These are phyloP conservation scores for Daedalea quercina DNA, from an alignment of 768 basidiomycete species.

Conservation along the genomic window DNA sequence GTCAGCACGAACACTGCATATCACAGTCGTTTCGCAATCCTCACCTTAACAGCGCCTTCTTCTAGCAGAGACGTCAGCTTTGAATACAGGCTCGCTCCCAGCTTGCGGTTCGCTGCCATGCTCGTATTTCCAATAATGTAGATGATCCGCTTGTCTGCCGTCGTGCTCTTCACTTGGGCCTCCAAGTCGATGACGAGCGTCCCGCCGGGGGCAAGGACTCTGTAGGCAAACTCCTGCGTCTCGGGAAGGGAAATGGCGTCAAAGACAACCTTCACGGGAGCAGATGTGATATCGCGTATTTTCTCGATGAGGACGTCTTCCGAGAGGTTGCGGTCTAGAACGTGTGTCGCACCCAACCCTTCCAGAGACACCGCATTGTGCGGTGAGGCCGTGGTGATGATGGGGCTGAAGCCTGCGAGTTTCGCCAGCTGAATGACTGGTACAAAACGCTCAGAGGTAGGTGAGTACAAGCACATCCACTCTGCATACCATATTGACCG, in stretches of 20 bases:
- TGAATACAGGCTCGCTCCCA: conserved; percentile 6
- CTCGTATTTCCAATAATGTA: background rate
- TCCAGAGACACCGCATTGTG: conserved; percentile 7
- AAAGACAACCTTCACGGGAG: conserved; percentile 13
- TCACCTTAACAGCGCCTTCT: conserved; percentile 15
- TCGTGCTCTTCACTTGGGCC: conserved; percentile 5
- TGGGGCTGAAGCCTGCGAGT: conserved; percentile 12
- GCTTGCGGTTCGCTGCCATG: background rate
- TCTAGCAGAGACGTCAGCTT: conserved; percentile 9
- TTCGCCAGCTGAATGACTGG: conserved; percentile 13
- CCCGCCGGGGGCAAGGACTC: conserved; percentile 15
- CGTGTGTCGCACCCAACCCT: conserved; percentile 19
- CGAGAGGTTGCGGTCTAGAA: conserved; percentile 17
- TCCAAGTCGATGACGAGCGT: conserved; percentile 12
- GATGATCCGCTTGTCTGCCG: conserved; percentile 9
- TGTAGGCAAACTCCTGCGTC: conserved; percentile 13
- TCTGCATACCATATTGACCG: conserved; percentile 18
- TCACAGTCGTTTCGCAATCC: background rate
- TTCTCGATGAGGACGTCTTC: conserved; percentile 1
- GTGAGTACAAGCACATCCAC: no score
- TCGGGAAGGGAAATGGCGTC: conserved; percentile 13
- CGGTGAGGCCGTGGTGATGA: conserved; percentile 13
- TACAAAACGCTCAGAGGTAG: background rate
- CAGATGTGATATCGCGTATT: conserved; percentile 8
- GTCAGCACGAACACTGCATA: background rate